Evolutionary conservation across 2,329 filamentous ascomycete species (phyloP).

Genomic region (Aureobasidium namibiae): DNA sequence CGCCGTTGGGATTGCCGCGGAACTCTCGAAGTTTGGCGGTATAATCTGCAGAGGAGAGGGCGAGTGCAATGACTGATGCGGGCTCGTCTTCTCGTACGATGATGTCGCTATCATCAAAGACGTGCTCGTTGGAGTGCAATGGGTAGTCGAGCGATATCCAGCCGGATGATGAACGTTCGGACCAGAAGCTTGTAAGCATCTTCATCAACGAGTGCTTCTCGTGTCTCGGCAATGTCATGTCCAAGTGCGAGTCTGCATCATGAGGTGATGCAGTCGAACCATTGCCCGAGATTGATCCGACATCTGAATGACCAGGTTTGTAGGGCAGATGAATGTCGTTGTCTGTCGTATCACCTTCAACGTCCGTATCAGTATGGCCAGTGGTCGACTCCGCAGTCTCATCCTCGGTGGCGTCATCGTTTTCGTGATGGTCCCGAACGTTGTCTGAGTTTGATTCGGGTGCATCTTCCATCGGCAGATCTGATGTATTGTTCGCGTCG

Average conservation of each 20-base stretch:
- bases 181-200: conserved; percentile 96
- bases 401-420: conserved; percentile 21
- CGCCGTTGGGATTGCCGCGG: conserved; percentile 19
- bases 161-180: conserved; percentile 88
- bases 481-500: neutral
- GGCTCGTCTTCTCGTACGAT: conserved; percentile 97
- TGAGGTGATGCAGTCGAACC: conserved; percentile 42
- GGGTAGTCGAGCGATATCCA: conserved; percentile 93
- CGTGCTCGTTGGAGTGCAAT: conserved; percentile 71
- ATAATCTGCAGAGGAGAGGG: conserved; percentile 82
- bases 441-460: neutral
- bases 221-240: conserved; percentile 77
- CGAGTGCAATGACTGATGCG: conserved; percentile 90
- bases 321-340: conserved; percentile 55
- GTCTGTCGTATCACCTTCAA: conserved; percentile 52
- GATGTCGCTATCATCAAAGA: conserved; percentile 94
- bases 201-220: conserved; percentile 92
- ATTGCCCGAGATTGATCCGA: conserved; percentile 36
- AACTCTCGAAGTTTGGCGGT: conserved; percentile 66
- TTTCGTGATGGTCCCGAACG: conserved; percentile 9
- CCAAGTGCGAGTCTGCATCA: conserved; percentile 49
- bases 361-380: conserved; percentile 43
- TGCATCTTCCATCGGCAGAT: conserved; percentile 5
- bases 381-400: conserved; percentile 20
- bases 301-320: conserved; percentile 44